A percentile compares a stretch with the other conserved stretches of the same genome.
Evolutionary conservation across 192 early-diverging fungal genomes (phyloP).

Genomic region (Umbelopsis ramanniana): DNA sequence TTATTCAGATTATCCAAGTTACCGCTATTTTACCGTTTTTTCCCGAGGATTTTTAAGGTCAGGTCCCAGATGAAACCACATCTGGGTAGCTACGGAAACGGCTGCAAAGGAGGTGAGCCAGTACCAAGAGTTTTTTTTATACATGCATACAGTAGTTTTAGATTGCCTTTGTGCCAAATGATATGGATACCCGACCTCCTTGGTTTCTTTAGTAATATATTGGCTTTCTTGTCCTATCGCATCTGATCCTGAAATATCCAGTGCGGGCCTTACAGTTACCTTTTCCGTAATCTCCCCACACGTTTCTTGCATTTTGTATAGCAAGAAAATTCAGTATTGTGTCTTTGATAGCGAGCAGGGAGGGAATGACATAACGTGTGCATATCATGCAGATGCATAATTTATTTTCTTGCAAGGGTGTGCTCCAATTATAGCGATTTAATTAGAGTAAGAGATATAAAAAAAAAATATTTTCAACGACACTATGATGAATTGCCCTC

Average conservation of each 20-base stretch:
- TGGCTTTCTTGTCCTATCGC: not conserved
- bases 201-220: not conserved
- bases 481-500: not conserved
- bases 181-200: not conserved
- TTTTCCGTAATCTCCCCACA: not conserved
- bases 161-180: not conserved
- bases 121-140: not conserved
- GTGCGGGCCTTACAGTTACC: not conserved
- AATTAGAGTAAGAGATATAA: not conserved
- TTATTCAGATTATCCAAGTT: not conserved
- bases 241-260: conserved; percentile 1
- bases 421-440: too few species aligned
- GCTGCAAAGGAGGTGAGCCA: not conserved
- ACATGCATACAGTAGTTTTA: not conserved
- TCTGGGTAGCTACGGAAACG: conserved; percentile 1
- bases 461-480: not conserved
- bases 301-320: not conserved
- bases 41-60: conserved; percentile 3
- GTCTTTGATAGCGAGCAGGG: too few species aligned
- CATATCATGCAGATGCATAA: too few species aligned
- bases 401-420: too few species aligned
- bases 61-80: not conserved
- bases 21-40: conserved; percentile 10
- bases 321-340: not conserved
- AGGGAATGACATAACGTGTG: not conserved